A percentile compares a stretch with the other conserved stretches of the same genome.
phyloP scores from a whole-genome alignment of 1,139 yeast species.

The Kodamaea anthophila region DNA sequence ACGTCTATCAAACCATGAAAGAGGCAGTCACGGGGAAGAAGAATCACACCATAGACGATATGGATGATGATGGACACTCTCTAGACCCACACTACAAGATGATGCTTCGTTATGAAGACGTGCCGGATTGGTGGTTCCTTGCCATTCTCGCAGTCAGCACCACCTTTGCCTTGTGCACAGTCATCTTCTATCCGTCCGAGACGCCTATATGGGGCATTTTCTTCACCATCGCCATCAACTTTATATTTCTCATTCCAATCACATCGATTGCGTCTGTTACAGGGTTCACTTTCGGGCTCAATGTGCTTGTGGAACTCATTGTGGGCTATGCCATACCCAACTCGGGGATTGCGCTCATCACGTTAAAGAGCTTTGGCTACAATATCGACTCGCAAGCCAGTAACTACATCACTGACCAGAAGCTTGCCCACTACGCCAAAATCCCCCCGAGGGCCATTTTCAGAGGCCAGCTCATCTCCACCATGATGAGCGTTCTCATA shows the following conservation, averaged over 20 bases:
- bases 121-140: slow-evolving; percentile 58
- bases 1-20: slow-evolving; percentile 27
- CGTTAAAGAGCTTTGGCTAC: slow-evolving; percentile 52
- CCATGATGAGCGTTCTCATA: slow-evolving; percentile 38
- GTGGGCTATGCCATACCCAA: slow-evolving; percentile 62
- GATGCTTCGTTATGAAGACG: slow-evolving; percentile 53
- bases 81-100: slow-evolving; percentile 50
- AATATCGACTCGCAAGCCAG: slow-evolving; percentile 62
- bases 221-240: slow-evolving; percentile 49
- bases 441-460: slow-evolving; percentile 59
- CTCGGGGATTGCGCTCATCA: slow-evolving; percentile 54
- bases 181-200: slow-evolving; percentile 41
- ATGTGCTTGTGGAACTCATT: slow-evolving; percentile 55
- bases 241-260: slow-evolving; percentile 49
- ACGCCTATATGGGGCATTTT: slow-evolving; percentile 56
- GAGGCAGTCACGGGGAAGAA: slow-evolving; percentile 17
- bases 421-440: slow-evolving; percentile 55
- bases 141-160: slow-evolving; percentile 43
- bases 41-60: background rate
- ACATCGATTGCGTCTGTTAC: slow-evolving; percentile 46
- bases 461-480: slow-evolving; percentile 50
- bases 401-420: slow-evolving; percentile 49
- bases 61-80: background rate
- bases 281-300: slow-evolving; percentile 48
- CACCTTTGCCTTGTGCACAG: slow-evolving; percentile 43